Evolutionary conservation across 306 rosid species (phyloP).

Genomic region (Corylus heterophylla): DNA sequence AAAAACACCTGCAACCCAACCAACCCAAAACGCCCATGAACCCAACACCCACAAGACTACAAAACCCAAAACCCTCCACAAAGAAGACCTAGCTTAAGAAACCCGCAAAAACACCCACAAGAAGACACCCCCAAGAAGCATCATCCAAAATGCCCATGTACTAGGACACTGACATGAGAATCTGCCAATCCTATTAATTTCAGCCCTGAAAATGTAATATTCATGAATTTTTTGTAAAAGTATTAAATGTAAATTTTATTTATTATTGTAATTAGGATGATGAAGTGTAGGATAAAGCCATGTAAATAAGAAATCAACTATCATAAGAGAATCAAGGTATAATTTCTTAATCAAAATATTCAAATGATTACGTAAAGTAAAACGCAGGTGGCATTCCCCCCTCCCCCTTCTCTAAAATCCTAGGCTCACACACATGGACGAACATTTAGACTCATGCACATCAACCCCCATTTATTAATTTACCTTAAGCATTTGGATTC

Average conservation of each 20-base stretch:
- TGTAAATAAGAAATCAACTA: background rate
- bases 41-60: too few species aligned
- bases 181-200: background rate
- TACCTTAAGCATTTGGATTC: constrained; percentile 93
- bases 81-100: too few species aligned
- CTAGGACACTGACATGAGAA: background rate
- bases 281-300: background rate
- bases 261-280: background rate
- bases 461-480: background rate
- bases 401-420: background rate
- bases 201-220: background rate
- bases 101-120: too few species aligned
- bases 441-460: background rate
- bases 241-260: background rate
- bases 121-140: too few species aligned
- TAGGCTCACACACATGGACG: background rate
- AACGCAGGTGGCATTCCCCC: background rate
- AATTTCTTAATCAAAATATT: background rate
- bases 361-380: background rate
- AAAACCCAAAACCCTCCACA: too few species aligned
- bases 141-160: too few species aligned
- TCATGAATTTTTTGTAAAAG: background rate
- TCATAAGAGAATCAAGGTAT: background rate
- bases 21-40: too few species aligned
- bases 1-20: too few species aligned